Evolutionary conservation across 441 rosid species (phyloP).

Genomic region (Manihot esculenta): DNA sequence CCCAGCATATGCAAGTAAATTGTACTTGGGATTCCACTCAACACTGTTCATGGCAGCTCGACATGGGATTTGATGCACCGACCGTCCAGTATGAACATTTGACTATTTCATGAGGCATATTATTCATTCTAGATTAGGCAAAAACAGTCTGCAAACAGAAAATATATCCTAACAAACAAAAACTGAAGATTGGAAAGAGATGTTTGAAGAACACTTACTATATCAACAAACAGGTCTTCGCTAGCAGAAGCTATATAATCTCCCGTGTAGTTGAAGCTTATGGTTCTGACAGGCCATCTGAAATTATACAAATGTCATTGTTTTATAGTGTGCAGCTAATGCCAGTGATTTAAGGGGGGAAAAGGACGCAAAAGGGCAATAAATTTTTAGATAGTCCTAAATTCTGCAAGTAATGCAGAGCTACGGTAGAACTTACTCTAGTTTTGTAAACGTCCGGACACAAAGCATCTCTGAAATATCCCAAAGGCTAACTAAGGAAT

Average conservation of each 20-base stretch:
- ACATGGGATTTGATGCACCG: conserved; percentile 88
- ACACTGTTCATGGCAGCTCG: conserved; percentile 98
- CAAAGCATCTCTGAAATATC: conserved; percentile 94
- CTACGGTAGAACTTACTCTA: conserved; percentile 60
- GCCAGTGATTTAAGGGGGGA: background rate
- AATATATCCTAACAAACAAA: background rate
- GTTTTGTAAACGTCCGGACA: conserved; percentile 85
- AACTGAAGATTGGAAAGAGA: background rate
- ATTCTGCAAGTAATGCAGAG: conserved; percentile 8
- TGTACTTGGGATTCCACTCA: conserved; percentile 96
- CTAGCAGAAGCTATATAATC: conserved; percentile 95
- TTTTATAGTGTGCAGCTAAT: conserved; percentile 7
- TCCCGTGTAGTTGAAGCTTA: conserved; percentile 87
- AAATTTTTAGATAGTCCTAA: background rate
- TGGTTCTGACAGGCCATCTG: conserved; percentile 99
- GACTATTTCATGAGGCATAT: conserved; percentile 48
- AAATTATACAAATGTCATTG: conserved; percentile 14
- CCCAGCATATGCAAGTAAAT: conserved; percentile 96
- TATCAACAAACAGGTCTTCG: conserved; percentile 87
- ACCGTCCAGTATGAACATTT: conserved; percentile 78
- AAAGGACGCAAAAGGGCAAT: background rate
- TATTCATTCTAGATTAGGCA: background rate
- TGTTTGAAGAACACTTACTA: conserved; percentile 45
- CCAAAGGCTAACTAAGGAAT: conserved; percentile 98
- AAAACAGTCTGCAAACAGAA: too few relatives aligned